Evolutionary conservation across 78 protist genomes (phyloP), one percentile per base, ranked within the genome.

Genomic region (Tieghemostelium lacteum): DNA sequence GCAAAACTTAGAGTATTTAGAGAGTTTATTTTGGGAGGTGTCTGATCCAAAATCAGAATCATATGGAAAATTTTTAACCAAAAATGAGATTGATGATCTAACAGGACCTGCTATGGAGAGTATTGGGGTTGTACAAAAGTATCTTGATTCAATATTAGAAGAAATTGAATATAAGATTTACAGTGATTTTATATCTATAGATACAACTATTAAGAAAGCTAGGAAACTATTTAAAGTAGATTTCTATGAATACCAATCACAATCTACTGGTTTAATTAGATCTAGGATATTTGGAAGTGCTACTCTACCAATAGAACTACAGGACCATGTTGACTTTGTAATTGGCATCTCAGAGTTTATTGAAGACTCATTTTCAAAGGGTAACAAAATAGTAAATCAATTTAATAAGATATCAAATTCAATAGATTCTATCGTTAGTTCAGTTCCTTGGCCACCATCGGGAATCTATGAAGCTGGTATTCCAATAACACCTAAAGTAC

Each of bases 271-370:
- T 24, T 29, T 54, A 7, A 4, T 10, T 19, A 71, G 80, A 77
- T 45, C 45, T 40, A 33, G 95, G n/a, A 36, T 78, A 3, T 33
- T 54, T 19, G 92, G 78, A 8, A 24, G 24, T 22, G 86, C 74
- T 17, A 65, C 45, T 19, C 34, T 92, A 12, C 95, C 95, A 31
- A 5, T 0, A 12, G 36, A 17, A 10, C 3, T 86, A 29, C 7
- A 26, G 12, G 49, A 66, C 3, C 85, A 85, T 24, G 24, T 92
- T 54, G 92, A 92, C 52, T 85, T 92, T 24, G 8, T 92, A 4
- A 42, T 57, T 3, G 95, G 95, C 52, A 6, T 86, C 65, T 66
- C 93, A 0, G 93, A 87, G 29, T 74, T 87, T 37, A 50, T 75
- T 49, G 87, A 69, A 24, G n/a, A n/a, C n/a, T n/a, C n/a, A n/a